Percentiles rank a stretch among this genome's conserved stretches.
phyloP scores from a whole-genome alignment of 768 basidiomycete species.

The Piloderma croceum region DNA sequence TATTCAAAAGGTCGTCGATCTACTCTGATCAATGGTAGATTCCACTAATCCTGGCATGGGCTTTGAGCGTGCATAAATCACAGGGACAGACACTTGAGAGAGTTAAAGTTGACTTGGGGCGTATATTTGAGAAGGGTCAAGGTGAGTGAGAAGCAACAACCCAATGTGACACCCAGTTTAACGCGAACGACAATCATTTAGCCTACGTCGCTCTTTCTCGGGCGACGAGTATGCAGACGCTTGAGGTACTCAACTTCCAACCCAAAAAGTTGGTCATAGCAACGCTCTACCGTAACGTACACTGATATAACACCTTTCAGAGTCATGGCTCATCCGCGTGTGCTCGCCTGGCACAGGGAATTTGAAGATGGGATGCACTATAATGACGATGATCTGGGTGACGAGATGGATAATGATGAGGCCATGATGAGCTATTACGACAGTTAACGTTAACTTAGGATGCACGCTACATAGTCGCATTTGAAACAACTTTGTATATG shows the following conservation, averaged over 20 bases:
- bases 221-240: slow-evolving; percentile 57
- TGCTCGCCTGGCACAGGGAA: slow-evolving; percentile 50
- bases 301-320: slow-evolving; percentile 28
- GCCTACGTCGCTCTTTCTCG: slow-evolving; percentile 72
- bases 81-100: slow-evolving; percentile 86
- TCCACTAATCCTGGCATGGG: slow-evolving; percentile 75
- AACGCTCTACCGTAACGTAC: not conserved
- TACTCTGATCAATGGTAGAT: slow-evolving; percentile 27
- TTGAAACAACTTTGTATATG: too few species aligned
- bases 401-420: slow-evolving; percentile 37
- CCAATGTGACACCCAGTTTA: not conserved
- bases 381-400: slow-evolving; percentile 18
- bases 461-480: too few species aligned
- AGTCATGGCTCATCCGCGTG: slow-evolving; percentile 59
- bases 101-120: slow-evolving; percentile 71
- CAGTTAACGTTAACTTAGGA: too few species aligned
- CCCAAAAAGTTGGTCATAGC: slow-evolving; percentile 42
- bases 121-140: slow-evolving; percentile 79
- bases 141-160: slow-evolving; percentile 33
- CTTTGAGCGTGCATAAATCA: slow-evolving; percentile 82
- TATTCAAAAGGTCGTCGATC: not conserved
- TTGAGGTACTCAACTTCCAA: slow-evolving; percentile 64
- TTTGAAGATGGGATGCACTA: slow-evolving; percentile 17
- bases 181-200: slow-evolving; percentile 16
- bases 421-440: slow-evolving; percentile 29